Base-by-base conservation (phyloP, 2,329 filamentous ascomycete genomes). In the Mycosphaerella sp. region DNA sequence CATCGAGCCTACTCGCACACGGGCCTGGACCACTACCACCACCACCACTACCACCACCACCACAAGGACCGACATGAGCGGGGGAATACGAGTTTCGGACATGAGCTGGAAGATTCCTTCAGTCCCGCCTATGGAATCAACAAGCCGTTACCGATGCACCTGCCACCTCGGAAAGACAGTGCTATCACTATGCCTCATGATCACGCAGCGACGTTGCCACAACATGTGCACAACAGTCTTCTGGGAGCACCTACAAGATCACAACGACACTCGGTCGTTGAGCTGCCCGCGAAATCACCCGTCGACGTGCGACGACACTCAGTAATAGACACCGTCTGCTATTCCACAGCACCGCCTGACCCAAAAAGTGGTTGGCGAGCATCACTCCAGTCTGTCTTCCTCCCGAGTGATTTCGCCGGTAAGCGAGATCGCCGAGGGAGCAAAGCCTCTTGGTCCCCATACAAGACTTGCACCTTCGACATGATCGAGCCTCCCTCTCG, bases 151-250 rank as follows among this genome's bases (percentile, higher is more conserved):
- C 45, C 52, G n/a, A 12, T 39, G 21, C 43, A 48, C n/a, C 26
- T 6, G 26, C 52, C 46, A 26, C 39, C 45, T n/a, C 52, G 52
- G 3, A 54, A 40, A 11, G 52, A 54, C 14, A 54, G 52, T 45
- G 47, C 43, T 6, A 44, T 54, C 21, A 49, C 45, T 41, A 40
- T 29, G 23, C 39, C 45, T 6, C 5, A 10, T 23, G 40, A n/a
- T 40, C 21, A 32, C 26, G 38, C 12, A 29, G 11, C 11, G 29
- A 45, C 11, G 31, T 23, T 31, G 23, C 45, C 12, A 9, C 31
- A 31, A 11, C 41, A 38, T 38, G 40, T 31, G 31, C 26, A 29
- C 2, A 17, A 43, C 34, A 10, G 44, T 26, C 44, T 45, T 36
- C n/a, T 26, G 17, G 48, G 45, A 51, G 14, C 42, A 44, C 48